Base-by-base conservation (phyloP, 1,139 yeast species). In the Protomyces inundatus region DNA sequence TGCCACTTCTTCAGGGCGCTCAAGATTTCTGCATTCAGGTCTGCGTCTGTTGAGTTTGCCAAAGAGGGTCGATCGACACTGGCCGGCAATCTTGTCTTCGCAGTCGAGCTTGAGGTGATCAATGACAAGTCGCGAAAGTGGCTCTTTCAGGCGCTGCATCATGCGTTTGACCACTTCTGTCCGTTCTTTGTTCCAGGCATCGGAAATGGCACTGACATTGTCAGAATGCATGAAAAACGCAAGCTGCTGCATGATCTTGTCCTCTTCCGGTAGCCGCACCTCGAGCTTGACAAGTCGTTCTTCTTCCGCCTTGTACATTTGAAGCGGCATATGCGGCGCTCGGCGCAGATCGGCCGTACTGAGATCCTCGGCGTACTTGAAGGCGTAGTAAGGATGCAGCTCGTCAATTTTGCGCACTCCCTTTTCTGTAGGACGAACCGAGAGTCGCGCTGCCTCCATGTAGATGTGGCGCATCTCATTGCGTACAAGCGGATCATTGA, bases 261-360 rank as follows among this genome's bases (percentile, higher is more conserved):
- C 69, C 23, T 63, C 64, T 12, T 67, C 62, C 34, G 60, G 61
- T 60, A 81, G 75, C 2, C 78, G 76, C 67, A 80, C 76, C 67
- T 80, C 80, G 7, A 83, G 77, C 54, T 73, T 76, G 57, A 83
- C 76, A 60, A 83, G 73, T 74, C 77, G 96, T 82, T 77, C 83
- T 70, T 74, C 75, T 73, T 93, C 98, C 1, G 98, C 98, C 72
- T 88, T 91, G 61, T 91, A 77, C 96, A 93, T 93, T 71, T 95
- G 83, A 71, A 95, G 79, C 69, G 88, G 88, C 36, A 87, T 78
- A 71, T 90, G 96, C 0, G 98, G 98, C 61, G 84, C 80, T 54
- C 79, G 80, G 3, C 84, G 82, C 70, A 95, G 82, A 66, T 90
- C 93, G 9, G 82, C 81, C 9, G 93, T 86, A 0, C 89, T 81